Conservation (phyloP, 1,139 yeast genomes). For the Nakaseomyces uthaithaninus region DNA sequence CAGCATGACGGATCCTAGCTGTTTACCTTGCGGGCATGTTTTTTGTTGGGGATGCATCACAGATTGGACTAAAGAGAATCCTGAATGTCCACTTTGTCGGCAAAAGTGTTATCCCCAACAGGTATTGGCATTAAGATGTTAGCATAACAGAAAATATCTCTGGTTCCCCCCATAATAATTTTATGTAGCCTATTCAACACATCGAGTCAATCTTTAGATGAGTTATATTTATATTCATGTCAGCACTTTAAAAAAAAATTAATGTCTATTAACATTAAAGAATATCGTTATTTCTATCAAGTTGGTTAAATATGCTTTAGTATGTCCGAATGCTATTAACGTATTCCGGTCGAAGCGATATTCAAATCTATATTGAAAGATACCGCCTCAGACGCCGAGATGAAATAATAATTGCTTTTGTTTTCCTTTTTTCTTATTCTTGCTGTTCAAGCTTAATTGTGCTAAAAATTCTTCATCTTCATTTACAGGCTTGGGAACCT, state of each 20-base stretch:
- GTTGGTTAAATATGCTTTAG: too few relatives aligned
- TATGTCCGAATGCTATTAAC: too few relatives aligned
- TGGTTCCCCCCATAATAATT: background rate
- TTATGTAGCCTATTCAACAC: too few relatives aligned
- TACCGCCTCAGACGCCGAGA: conserved; percentile 32
- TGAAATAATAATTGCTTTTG: conserved; percentile 43
- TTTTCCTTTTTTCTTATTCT: conserved; percentile 32
- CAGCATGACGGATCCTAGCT: conserved; percentile 71
- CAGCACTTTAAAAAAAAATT: too few relatives aligned
- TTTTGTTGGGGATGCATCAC: conserved; percentile 89
- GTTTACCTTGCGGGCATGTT: conserved; percentile 85
- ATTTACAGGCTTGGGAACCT: conserved; percentile 5
- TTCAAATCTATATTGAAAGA: too few relatives aligned
- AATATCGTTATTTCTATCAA: too few relatives aligned
- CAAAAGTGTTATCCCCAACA: conserved; percentile 69
- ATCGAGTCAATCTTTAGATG: too few relatives aligned
- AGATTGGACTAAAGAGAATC: conserved; percentile 82
- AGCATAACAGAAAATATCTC: background rate
- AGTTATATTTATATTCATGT: too few relatives aligned
- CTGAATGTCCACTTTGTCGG: conserved; percentile 90
- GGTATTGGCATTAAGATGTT: conserved; percentile 49
- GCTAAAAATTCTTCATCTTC: conserved; percentile 11
- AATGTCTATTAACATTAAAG: too few relatives aligned
- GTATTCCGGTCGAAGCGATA: too few relatives aligned
- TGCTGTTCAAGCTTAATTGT: conserved; percentile 10